A percentile compares a stretch with the other conserved stretches of the same genome.
Conservation (phyloP, 129 eudicot species). For the Ambrosia artemisiifolia region DNA sequence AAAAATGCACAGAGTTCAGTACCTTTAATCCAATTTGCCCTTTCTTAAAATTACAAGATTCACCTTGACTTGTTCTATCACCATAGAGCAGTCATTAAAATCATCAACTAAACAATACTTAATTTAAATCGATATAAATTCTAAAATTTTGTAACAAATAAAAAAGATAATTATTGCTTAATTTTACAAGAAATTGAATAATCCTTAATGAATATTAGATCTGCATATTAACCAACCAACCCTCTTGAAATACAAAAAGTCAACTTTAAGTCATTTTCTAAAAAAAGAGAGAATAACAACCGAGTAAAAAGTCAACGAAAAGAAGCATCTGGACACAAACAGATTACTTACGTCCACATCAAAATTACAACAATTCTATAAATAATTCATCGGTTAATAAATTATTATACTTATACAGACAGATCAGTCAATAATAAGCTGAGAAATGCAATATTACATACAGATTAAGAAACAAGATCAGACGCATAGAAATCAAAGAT, state of each 20-base stretch:
- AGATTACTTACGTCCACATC: background rate
- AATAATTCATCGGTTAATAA: background rate
- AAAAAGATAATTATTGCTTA: background rate
- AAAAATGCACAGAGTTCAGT: background rate
- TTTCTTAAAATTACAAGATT: background rate
- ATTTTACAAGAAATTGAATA: background rate
- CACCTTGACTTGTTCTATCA: background rate
- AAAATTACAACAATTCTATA: background rate
- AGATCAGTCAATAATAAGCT: conserved; percentile 8
- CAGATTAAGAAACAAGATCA: conserved; percentile 8
- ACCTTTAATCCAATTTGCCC: background rate
- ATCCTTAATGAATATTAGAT: conserved; percentile 8
- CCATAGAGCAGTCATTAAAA: background rate
- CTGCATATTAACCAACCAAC: background rate
- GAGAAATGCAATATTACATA: conserved; percentile 9
- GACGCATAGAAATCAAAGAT: background rate
- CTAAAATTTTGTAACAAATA: background rate
- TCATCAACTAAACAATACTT: background rate
- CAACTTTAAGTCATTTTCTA: conserved; percentile 19
- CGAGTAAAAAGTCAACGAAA: background rate
- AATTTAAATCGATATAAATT: background rate
- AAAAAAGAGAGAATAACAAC: background rate
- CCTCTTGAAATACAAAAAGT: background rate
- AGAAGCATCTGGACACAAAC: background rate
- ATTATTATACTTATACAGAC: background rate